Evolutionary conservation across 2,329 filamentous ascomycete species (phyloP), one percentile per base, ranked within the genome.

Genomic region (Hymenoscyphus repandus): DNA sequence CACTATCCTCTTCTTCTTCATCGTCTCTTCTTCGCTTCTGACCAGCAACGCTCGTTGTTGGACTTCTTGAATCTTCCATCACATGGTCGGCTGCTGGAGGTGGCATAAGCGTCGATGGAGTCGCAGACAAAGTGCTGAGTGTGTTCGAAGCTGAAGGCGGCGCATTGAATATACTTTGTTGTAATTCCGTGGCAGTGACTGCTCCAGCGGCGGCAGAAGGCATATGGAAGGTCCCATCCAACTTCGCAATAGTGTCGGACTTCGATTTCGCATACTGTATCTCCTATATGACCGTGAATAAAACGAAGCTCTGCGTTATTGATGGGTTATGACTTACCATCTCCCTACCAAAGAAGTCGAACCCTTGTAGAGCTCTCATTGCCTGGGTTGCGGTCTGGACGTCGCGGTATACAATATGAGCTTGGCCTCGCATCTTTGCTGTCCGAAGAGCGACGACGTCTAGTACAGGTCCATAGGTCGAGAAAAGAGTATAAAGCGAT

Each of bases 361-460:
- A 88, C 2, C 88, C 90, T 61, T 97, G 86, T 43, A 96, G 74
- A 10, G 88, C 83, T 58, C 92, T 78, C 89, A 99, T 89, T 1
- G 93, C 93, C 66, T 96, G 90, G 20, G 91, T 96, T 46, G 90
- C 90, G n/a, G 89, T 83, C 59, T 96, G 87, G 32, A 92, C 76
- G 67, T 99, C 92, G 52, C 88, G 82, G 68, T 90, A 97, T 12
- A 93, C 87, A 54, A 99, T 75, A 65, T 97, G 93, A 55, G 93
- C 93, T 71, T 99, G 93, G 2, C 93, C 93, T 45, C 93, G 86
- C 91, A 97, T 96, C 72, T 90, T 90, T 68, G 78, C 77, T 1
- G 89, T 95, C 73, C 90, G 95, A 61, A 96, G 76, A 30, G 89
- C 88, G 44, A 96, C 87, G 17, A 99, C 82, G 67, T 99, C 93